phyloP scores from a whole-genome alignment of 495 filamentous ascomycete genomes.

The Podospora conica region DNA sequence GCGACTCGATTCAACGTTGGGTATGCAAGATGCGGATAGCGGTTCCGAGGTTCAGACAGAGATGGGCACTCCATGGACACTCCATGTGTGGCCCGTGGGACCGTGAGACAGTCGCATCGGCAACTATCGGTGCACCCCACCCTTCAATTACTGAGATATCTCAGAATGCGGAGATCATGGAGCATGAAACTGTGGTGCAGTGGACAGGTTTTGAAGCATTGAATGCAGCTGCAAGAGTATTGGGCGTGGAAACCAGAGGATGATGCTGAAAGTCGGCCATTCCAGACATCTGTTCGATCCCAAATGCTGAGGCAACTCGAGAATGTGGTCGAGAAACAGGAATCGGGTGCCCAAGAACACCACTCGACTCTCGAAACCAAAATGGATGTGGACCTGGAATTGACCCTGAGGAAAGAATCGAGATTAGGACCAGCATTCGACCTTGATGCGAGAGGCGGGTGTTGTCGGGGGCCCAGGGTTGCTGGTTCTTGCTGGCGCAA shows the following conservation, averaged over 20 bases:
- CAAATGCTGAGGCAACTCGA: background rate
- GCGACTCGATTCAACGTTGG: background rate
- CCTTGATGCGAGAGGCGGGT: background rate
- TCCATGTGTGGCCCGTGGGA: too few relatives aligned
- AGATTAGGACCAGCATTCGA: background rate
- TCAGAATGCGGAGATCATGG: background rate
- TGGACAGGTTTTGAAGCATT: background rate
- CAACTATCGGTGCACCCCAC: background rate
- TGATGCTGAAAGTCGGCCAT: background rate
- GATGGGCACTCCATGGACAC: too few relatives aligned
- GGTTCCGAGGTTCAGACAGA: background rate
- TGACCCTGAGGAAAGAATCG: background rate
- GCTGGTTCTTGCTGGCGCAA: background rate
- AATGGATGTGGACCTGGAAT: background rate
- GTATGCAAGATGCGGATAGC: background rate
- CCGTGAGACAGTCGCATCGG: background rate
- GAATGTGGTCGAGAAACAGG: background rate
- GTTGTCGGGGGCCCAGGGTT: background rate
- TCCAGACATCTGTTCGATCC: too few relatives aligned
- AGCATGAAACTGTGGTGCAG: background rate
- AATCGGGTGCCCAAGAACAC: background rate
- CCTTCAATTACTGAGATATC: background rate
- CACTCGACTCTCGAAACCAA: background rate
- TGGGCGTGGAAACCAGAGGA: background rate
- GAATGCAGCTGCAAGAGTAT: background rate